A percentile compares a stretch with the other conserved stretches of the same genome.
These are phyloP conservation scores for Penicillium sp. DNA, from an alignment of 2,329 filamentous ascomycete genomes.

Conservation along the genomic window DNA sequence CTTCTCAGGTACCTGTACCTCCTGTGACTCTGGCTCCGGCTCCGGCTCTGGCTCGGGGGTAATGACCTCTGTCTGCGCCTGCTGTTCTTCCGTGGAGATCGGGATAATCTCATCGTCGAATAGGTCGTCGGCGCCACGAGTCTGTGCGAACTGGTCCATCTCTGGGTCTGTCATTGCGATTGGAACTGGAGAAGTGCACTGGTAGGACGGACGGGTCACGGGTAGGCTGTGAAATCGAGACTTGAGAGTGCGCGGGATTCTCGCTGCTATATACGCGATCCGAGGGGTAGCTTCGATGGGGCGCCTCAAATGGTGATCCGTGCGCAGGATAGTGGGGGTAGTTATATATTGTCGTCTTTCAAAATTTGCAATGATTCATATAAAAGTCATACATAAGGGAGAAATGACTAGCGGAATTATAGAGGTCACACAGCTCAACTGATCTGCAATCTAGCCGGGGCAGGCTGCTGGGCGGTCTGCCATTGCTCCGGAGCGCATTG, in stretches of 20 bases:
- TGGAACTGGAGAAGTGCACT: slow-evolving; percentile 1
- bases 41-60: slow-evolving; percentile 12
- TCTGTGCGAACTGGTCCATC: slow-evolving; percentile 53
- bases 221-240: neutral
- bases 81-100: slow-evolving; percentile 38
- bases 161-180: slow-evolving; percentile 18
- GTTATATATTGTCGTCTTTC: neutral
- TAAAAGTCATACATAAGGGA: neutral
- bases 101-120: slow-evolving; percentile 54
- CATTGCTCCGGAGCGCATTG: neutral
- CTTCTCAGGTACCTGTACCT: slow-evolving; percentile 17
- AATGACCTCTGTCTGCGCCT: slow-evolving; percentile 23
- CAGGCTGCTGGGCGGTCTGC: slow-evolving; percentile 5
- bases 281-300: slow-evolving; percentile 23
- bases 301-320: slow-evolving; percentile 25
- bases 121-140: slow-evolving; percentile 50
- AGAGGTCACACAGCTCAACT: neutral
- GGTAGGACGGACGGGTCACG: neutral
- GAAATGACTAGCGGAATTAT: neutral
- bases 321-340: slow-evolving; percentile 16
- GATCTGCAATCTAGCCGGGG: neutral
- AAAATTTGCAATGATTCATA: neutral
- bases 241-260: slow-evolving; percentile 6
- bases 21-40: slow-evolving; percentile 10
- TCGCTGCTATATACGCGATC: slow-evolving; percentile 15